Conservation (phyloP, 306 rosid species). For the Acacia confusa region DNA sequence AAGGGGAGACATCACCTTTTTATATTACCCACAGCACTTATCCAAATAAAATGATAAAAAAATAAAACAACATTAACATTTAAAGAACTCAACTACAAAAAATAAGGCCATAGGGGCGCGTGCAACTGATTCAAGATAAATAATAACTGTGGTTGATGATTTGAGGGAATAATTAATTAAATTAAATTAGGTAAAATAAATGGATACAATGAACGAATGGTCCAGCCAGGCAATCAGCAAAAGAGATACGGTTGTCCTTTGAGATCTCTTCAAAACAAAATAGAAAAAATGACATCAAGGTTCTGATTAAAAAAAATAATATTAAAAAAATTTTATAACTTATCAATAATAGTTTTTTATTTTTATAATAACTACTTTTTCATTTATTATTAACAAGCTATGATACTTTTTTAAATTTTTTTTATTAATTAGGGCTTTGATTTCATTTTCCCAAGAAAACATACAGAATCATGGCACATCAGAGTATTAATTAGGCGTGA, state of each 20-base stretch:
- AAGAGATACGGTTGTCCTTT: constrained; percentile 53
- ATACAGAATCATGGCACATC: constrained; percentile 13
- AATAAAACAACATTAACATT: neutral
- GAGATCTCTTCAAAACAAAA: constrained; percentile 51
- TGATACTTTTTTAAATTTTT: no score
- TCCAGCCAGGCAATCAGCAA: constrained; percentile 33
- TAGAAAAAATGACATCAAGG: no score
- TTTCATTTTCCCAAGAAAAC: no score
- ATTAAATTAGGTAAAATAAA: constrained; percentile 4
- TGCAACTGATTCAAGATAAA: constrained; percentile 37
- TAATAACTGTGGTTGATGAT: constrained; percentile 19
- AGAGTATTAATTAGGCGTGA: constrained; percentile 26
- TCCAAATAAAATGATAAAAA: neutral
- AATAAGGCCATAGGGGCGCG: constrained; percentile 30
- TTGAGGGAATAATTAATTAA: constrained; percentile 31
- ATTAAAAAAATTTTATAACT: no score
- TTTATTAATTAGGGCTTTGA: no score
- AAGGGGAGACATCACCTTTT: neutral
- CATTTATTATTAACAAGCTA: no score
- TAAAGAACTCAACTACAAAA: neutral
- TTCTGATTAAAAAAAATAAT: no score
- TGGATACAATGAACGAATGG: constrained; percentile 43
- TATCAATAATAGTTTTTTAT: no score
- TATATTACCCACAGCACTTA: neutral
- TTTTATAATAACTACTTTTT: no score